Conservation (phyloP, 306 rosid genomes). For the Potentilla sterilis region DNA sequence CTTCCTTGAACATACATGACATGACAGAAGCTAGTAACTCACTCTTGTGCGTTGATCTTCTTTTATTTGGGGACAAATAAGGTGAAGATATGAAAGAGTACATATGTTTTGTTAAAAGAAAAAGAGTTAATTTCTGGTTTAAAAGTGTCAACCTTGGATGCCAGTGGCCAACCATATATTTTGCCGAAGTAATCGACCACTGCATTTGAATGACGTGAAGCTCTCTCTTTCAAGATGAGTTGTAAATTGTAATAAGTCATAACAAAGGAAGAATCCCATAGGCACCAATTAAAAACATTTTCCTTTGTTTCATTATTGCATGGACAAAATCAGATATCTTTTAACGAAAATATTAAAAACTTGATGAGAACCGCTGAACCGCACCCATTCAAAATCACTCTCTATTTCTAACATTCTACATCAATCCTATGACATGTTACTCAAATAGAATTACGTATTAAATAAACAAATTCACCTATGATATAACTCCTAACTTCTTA, state of each 20-base stretch:
- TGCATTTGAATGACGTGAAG: not conserved
- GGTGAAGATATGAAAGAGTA: not conserved
- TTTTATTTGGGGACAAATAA: not conserved
- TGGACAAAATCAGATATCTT: too few relatives aligned
- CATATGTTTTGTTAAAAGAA: not conserved
- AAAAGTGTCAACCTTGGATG: not conserved
- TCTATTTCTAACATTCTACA: too few relatives aligned
- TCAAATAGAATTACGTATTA: too few relatives aligned
- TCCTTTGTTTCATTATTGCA: too few relatives aligned
- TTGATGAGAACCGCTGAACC: too few relatives aligned
- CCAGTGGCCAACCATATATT: not conserved
- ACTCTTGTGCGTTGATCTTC: not conserved
- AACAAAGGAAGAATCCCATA: not conserved
- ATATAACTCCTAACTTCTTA: too few relatives aligned
- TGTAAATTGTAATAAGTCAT: not conserved
- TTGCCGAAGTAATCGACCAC: not conserved
- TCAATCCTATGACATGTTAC: too few relatives aligned
- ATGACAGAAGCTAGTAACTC: not conserved
- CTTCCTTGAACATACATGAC: too few relatives aligned
- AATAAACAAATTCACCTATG: too few relatives aligned
- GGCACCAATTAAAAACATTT: not conserved
- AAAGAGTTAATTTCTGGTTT: not conserved
- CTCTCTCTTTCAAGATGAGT: not conserved
- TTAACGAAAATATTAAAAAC: too few relatives aligned
- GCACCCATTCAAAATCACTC: too few relatives aligned